A percentile compares a stretch with the other conserved stretches of the same genome.
phyloP scores from a whole-genome alignment of 2,329 filamentous ascomycete genomes.

The Berkeleyomyces basicola region DNA sequence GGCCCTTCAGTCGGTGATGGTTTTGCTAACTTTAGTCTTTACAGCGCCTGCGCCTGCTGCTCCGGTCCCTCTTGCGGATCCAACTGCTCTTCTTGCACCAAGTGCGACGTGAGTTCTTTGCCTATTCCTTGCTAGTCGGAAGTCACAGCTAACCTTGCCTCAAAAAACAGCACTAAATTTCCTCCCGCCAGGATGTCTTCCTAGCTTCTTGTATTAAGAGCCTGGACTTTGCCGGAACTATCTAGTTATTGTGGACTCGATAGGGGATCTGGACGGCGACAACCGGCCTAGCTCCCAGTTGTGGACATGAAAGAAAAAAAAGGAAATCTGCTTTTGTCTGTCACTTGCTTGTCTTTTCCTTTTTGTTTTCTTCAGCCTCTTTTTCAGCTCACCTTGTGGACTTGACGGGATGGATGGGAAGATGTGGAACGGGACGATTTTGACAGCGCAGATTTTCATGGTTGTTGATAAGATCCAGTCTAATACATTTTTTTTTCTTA shows the following conservation, averaged over 20 bases:
- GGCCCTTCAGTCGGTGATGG: neutral
- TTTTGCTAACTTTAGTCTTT: neutral
- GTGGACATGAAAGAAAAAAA: neutral
- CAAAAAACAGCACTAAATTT: neutral
- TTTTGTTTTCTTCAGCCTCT: neutral
- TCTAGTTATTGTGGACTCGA: neutral
- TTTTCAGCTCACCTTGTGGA: neutral
- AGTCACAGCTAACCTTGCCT: neutral
- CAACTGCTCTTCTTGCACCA: constrained; percentile 7
- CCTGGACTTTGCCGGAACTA: neutral
- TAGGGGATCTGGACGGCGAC: neutral
- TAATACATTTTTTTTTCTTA: constrained; percentile 2
- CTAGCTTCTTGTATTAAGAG: neutral
- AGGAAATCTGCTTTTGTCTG: neutral
- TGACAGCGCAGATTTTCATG: neutral
- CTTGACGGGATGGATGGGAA: neutral
- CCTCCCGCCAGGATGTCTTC: neutral
- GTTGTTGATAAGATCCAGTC: constrained; percentile 1
- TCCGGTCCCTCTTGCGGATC: constrained; percentile 1
- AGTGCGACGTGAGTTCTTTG: constrained; percentile 1
- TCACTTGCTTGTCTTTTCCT: neutral
- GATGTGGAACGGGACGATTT: neutral
- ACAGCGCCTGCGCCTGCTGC: constrained; percentile 13
- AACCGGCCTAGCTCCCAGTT: neutral
- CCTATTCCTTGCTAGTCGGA: neutral